Evolutionary conservation across 495 filamentous ascomycete species (phyloP).

Genomic region (Podospora appendiculata): DNA sequence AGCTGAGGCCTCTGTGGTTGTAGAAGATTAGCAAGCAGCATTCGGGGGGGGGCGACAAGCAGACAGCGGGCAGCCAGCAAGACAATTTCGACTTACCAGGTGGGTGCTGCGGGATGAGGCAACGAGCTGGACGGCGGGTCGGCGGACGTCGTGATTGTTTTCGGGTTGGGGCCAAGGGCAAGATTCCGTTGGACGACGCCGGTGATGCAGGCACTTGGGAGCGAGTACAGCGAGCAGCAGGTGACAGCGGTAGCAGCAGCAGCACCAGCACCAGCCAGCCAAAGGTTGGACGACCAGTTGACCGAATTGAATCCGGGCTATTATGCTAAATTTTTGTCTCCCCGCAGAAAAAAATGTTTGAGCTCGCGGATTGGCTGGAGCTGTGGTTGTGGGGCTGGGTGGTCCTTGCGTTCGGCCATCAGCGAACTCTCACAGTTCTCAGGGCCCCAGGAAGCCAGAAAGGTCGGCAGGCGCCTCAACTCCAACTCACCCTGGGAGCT

Average conservation of each 20-base stretch:
- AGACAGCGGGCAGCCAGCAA: not conserved
- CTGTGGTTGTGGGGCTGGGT: no score
- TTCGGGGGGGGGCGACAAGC: not conserved
- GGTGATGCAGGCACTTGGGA: conserved; percentile 6
- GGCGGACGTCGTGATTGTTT: not conserved
- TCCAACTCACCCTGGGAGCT: no score
- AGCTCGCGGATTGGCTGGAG: no score
- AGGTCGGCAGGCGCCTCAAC: no score
- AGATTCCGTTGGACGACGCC: conserved; percentile 3
- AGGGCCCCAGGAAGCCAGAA: no score
- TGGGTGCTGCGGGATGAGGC: conserved; percentile 3
- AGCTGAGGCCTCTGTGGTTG: conserved; percentile 5
- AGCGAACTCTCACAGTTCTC: no score
- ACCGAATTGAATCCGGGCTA: conserved; percentile 10
- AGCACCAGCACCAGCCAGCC: not conserved
- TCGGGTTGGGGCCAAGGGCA: not conserved
- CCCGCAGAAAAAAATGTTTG: conserved; percentile 21
- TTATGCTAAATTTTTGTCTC: conserved; percentile 25
- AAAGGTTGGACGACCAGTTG: not conserved
- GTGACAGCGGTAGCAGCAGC: not conserved
- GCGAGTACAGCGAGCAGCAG: conserved; percentile 1
- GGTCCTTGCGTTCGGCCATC: no score
- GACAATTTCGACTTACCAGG: not conserved
- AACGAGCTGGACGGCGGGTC: not conserved
- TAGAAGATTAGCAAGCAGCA: not conserved